Evolutionary conservation across 2,329 filamentous ascomycete genomes (phyloP), one percentile per base, ranked within the genome.

Genomic region (Penicillium sp.): DNA sequence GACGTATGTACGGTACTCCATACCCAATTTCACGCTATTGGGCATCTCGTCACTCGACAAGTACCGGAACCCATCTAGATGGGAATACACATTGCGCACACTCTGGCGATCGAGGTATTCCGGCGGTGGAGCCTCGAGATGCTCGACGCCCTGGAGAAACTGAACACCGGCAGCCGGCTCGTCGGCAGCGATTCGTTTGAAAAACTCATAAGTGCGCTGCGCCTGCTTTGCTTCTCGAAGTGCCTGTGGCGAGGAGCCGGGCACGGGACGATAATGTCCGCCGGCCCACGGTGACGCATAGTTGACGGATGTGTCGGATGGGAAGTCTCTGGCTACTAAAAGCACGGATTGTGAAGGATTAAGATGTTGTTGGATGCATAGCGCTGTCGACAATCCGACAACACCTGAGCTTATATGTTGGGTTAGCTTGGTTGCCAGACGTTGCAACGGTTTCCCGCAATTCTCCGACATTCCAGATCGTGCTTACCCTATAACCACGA

Each of bases 251-350:
- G 67, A 66, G 20, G 65, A 61, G 7, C 68, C 71, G 1, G 74
- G 75, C 3, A 76, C 69, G 0, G 76, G 76, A 1, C 76, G 71
- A 55, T 75, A 77, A 60, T 79, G 76, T 1, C 74, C 76, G 22
- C 76, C 76, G 1, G 75, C 75, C 70, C 74, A 76, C 27, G 72
- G 71, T 2, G 74, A 76, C 36, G 76, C 69, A 59, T 78, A 79
- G 63, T 76, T 71, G 41, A 73, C 59, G 14, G 73, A 75, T 7
- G 69, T 67, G 41, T 67, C 58, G 44, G 64, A 62, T 18, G 74
- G 74, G 46, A 75, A 69, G 40, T 75, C 69, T 20, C 69, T 62
- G 30, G 75, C 73, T 41, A 76, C 57, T 14, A 78, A 63, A 10
- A 73, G 62, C 47, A 77, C 65, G 28, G 51, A 66, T 62, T 62